Evolutionary conservation across 371 early-diverging fungal genomes (phyloP), one percentile per base, ranked within the genome.

Genomic region (Mycotypha africana): DNA sequence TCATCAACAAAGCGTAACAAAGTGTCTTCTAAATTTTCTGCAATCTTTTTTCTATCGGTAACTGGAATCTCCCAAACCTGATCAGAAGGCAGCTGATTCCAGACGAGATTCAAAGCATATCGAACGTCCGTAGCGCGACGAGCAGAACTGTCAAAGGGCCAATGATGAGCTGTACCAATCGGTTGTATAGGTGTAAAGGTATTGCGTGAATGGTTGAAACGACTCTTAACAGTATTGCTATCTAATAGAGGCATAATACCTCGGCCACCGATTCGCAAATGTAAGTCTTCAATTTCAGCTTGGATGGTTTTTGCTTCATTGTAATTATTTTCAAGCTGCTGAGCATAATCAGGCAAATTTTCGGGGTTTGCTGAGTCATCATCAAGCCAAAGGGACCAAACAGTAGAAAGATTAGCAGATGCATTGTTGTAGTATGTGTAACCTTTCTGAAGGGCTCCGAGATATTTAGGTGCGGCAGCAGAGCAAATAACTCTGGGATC

Each of bases 311-410:
- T 28, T 8, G 5, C 5, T 28, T 28, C 28, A 28, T 28, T 28
- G 15, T 14, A n/a, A 9, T 14, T 33, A 11, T 5, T n/a, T 12
- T 12, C 6, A 28, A 28, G 8, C 6, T 28, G 8, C 12, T 28
- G 8, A 4, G 7, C n/a, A 21, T 39, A 51, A 14, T 21, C 26
- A 0, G n/a, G 21, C 5, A 42, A 42, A 12, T 15, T 26, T 2
- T 34, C 20, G 2, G 45, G 42, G 0, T 24, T 2, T 7, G 11
- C 2, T 0, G 47, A 33, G n/a, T n/a, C n/a, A n/a, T n/a, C n/a
- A n/a, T n/a, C n/a, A n/a, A n/a, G n/a, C 67, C 67, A 66, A 9
- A n/a, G 10, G 0, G 32, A 36, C 67, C 67, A 66, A 0, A 57
- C 16, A 0, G 20, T 19, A n/a, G n/a, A 8, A 2, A 28, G n/a